Evolutionary conservation across 768 basidiomycete species (phyloP), one percentile per base, ranked within the genome.

Genomic region (Lanmaoa rubissima): DNA sequence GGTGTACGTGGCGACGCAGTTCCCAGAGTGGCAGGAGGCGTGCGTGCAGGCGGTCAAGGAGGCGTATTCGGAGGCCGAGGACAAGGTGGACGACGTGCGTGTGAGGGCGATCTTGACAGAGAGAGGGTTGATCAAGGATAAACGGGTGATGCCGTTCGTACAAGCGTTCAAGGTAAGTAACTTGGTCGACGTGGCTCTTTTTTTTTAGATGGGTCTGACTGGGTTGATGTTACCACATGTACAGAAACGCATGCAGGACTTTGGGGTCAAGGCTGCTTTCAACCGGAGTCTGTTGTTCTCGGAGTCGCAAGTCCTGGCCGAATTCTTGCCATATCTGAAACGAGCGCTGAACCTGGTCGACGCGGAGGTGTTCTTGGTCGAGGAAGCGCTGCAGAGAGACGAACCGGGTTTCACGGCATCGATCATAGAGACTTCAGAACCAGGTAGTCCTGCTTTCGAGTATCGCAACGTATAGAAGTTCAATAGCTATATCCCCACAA

Each of bases 111-210:
- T 82, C 61, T 69, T 98, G 69, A 80, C 79, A 9, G 78, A 83
- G 68, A 80, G 78, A 21, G 94, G 92, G 5, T 69, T 98, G 70
- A 87, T 94, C 75, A 98, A 97, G 81, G 94, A 98, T 76, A 98
- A 98, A 78, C 84, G 87, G 42, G 82, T 82, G 41, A 98, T 98
- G 96, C 95, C 95, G 7, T 98, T 96, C 75, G 84, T 94, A 45
- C 91, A 96, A 57, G 75, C 80, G 32, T 90, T 98, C 86, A 95
- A 97, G 87, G 96, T 94, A 49, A 39, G 96, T 94, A 51, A 43
- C 38, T 78, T 62, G 9, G 26, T 41, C 1, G 13, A 19, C 9
- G 9, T 28, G 28, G 28, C 28, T 28, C 28, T 4, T 28, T 28
- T 3, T 28, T 4, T 28, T 28, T 4, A 11, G 31, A 42, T 2